Conservation (phyloP, 2,329 filamentous ascomycete genomes). For the Fusarium newnesense region DNA sequence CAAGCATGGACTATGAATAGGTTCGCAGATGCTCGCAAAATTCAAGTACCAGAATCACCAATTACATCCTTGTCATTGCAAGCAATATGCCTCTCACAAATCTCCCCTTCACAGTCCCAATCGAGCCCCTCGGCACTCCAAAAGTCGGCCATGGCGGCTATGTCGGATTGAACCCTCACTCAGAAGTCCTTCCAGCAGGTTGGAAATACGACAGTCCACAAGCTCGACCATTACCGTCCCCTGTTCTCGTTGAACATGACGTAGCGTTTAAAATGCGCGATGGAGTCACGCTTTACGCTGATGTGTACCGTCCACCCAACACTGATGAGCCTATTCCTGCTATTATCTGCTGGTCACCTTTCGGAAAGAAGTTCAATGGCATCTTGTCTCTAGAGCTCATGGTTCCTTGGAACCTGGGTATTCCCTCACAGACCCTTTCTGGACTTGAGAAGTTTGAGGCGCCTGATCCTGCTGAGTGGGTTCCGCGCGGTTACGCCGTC, state of each 20-base stretch:
- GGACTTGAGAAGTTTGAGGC: conserved; percentile 15
- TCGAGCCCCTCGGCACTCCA: not conserved
- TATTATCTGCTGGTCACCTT: conserved; percentile 12
- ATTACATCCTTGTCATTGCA: not conserved
- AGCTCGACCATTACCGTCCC: not conserved
- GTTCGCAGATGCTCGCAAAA: accelerated
- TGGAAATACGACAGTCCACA: conserved; percentile 4
- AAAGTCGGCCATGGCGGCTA: conserved; percentile 12
- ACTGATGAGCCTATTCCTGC: conserved; percentile 7
- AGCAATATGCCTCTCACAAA: conserved; percentile 2
- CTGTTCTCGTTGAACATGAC: conserved; percentile 12
- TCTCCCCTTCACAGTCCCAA: conserved; percentile 3
- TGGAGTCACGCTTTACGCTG: not conserved
- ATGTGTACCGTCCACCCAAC: not conserved
- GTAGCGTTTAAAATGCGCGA: conserved; percentile 9
- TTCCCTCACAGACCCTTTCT: not conserved
- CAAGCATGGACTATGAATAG: conserved; percentile 1
- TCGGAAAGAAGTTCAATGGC: conserved; percentile 18
- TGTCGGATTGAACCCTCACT: not conserved
- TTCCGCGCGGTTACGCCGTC: conserved; percentile 10
- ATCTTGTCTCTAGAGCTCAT: not conserved
- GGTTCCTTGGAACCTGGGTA: conserved; percentile 4
- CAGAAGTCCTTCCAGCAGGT: not conserved
- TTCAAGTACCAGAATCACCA: accelerated
- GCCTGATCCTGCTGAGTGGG: conserved; percentile 13